phyloP scores from a whole-genome alignment of 2,329 filamentous ascomycete genomes.

The Arthrobotrys conoides region DNA sequence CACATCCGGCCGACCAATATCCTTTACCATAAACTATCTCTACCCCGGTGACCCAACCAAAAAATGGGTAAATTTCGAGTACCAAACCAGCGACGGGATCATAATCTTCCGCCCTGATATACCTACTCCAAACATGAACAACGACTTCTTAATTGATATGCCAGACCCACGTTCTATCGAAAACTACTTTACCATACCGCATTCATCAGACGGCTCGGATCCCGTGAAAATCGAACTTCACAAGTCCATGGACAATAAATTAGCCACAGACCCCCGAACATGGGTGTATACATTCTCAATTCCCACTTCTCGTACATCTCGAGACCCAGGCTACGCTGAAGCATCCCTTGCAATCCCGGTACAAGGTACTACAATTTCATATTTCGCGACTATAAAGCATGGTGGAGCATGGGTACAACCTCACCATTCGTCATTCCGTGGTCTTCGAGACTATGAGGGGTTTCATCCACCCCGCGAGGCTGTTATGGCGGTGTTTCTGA shows the following conservation, averaged over 20 bases:
- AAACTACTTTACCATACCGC: slow-evolving; percentile 19
- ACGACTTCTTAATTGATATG: background rate
- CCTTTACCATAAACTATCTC: slow-evolving; percentile 55
- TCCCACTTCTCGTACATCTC: slow-evolving; percentile 1
- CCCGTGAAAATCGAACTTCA: background rate
- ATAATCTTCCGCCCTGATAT: slow-evolving; percentile 37
- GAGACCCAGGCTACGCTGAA: slow-evolving; percentile 34
- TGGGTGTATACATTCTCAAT: slow-evolving; percentile 53
- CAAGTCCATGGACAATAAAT: background rate
- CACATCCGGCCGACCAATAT: slow-evolving; percentile 14
- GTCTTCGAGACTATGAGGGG: slow-evolving; percentile 33
- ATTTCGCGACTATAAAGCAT: slow-evolving; percentile 57
- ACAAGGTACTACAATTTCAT: slow-evolving; percentile 22
- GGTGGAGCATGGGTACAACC: slow-evolving; percentile 55
- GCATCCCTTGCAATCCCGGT: slow-evolving; percentile 19
- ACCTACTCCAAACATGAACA: background rate
- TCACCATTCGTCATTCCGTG: slow-evolving; percentile 30
- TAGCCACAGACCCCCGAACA: slow-evolving; percentile 24
- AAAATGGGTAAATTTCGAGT: slow-evolving; percentile 53
- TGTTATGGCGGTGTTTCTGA: slow-evolving; percentile 47
- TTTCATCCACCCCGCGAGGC: slow-evolving; percentile 42
- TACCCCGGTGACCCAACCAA: slow-evolving; percentile 22
- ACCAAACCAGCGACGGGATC: slow-evolving; percentile 39
- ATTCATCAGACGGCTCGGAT: background rate
- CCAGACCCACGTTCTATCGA: background rate